These are phyloP conservation scores for Carex littledalei DNA, from an alignment of 176 grass and related monocot genomes.

Conservation along the genomic window DNA sequence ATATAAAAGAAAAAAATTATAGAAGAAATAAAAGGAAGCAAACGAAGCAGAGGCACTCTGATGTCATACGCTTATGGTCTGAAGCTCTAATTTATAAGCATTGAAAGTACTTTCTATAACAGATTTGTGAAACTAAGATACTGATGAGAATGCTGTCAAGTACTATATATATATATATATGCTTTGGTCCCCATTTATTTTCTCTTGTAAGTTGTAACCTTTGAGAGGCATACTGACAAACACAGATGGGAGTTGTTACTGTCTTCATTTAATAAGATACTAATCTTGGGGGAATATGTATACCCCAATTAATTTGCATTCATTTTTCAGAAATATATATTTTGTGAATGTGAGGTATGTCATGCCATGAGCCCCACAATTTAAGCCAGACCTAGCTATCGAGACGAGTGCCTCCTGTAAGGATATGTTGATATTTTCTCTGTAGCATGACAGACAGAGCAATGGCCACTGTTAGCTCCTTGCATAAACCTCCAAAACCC, in stretches of 20 bases:
- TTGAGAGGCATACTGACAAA: neutral
- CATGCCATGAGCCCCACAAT: constrained; percentile 1
- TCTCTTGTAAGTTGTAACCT: neutral
- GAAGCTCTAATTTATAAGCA: neutral
- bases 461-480: neutral
- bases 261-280: neutral
- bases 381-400: neutral
- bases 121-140: neutral
- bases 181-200: neutral
- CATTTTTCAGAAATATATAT: neutral
- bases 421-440: neutral
- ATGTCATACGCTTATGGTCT: neutral
- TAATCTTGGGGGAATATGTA: neutral
- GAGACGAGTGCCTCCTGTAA: neutral
- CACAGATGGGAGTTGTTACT: neutral
- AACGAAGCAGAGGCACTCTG: neutral
- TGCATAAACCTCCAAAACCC: constrained; percentile 22
- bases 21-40: neutral
- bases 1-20: neutral
- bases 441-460: neutral
- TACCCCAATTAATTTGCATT: neutral
- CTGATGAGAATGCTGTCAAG: neutral
- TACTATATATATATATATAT: neutral
- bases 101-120: neutral
- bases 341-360: neutral